A percentile compares a stretch with the other conserved stretches of the same genome.
phyloP scores from a whole-genome alignment of 805 yeast species.

The Metschnikowia hibisci region DNA sequence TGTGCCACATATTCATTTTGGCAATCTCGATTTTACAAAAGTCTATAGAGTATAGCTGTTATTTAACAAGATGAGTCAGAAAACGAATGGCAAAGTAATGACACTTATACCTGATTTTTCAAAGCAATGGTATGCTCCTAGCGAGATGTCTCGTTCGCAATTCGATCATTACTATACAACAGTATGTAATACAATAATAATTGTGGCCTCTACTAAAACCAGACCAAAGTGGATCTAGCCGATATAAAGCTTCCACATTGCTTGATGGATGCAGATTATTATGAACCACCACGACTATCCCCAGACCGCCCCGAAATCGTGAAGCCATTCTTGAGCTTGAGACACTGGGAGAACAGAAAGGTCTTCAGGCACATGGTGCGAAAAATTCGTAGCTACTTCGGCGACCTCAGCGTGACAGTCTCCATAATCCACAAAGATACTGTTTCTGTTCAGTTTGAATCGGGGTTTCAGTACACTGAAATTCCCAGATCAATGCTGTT shows the following conservation, averaged over 20 bases:
- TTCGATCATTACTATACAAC: conserved; percentile 53
- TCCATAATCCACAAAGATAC: conserved; percentile 50
- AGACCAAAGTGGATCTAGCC: conserved; percentile 56
- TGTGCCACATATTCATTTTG: conserved; percentile 2
- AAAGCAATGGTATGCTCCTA: background rate
- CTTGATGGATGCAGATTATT: conserved; percentile 40
- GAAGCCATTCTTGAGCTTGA: conserved; percentile 31
- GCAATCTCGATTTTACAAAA: background rate
- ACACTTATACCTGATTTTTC: conserved; percentile 3
- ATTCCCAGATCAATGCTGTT: conserved; percentile 55
- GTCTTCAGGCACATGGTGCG: conserved; percentile 38
- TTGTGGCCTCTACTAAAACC: conserved; percentile 13
- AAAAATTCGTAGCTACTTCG: conserved; percentile 38
- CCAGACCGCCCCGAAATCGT: conserved; percentile 49
- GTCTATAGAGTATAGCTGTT: background rate
- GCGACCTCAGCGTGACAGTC: conserved; percentile 52
- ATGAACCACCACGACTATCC: conserved; percentile 59
- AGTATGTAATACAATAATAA: conserved; percentile 19
- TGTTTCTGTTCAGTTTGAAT: conserved; percentile 49
- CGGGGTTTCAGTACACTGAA: conserved; percentile 44
- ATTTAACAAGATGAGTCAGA: background rate
- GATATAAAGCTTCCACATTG: conserved; percentile 54
- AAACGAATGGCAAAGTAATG: background rate
- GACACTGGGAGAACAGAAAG: conserved; percentile 48
- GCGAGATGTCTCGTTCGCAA: conserved; percentile 41